Base-by-base conservation (phyloP, 1,284 basidiomycete genomes). In the Puccinia horiana region DNA sequence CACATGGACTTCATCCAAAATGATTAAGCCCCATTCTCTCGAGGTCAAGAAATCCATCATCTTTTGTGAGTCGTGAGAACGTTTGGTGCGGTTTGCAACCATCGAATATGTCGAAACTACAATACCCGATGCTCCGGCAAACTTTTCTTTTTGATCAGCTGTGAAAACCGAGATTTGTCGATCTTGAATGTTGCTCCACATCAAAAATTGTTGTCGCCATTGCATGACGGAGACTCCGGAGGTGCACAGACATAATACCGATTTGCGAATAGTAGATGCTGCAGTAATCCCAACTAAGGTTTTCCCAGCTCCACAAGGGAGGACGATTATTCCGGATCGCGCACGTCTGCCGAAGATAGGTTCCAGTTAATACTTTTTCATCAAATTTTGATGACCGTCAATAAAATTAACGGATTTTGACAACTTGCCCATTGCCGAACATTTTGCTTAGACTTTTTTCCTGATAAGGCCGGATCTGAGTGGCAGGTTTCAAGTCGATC, bases 191-290 rank as follows among this genome's bases (percentile, higher is more conserved):
- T 98, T 98, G 0, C 94, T 96, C 93, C 96, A 98, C 85, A 93
- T 93, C 89, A 96, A 92, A 88, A 98, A 98, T 86, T 97, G 94
- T 85, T 94, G 93, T 86, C 93, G 94, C 96, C 96, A 98, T 89
- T 98, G 96, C 91, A 96, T 95, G 70, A 97, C 96, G 32, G 94
- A 96, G 40, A 98, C 96, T 29, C 95, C 94, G 69, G 95, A 97
- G 35, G 96, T 98, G 88, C 96, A 98, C 69, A 99, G 89, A 40
- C 99, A 95, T n/a, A 99, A 90, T 85, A 95, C 96, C 44, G 95
- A 97, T 89, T 99, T 99, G 89, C 98, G 98, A 89, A 99, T 97
- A 26, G 97, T 99, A 86, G 96, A 98, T 16, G 97, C 97, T 3
- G 97, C 97, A 0, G 97, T 99, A 86, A 99, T 98, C 23, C 97